Conservation (phyloP, 768 basidiomycete genomes). For the Leccinum barrowsii region DNA sequence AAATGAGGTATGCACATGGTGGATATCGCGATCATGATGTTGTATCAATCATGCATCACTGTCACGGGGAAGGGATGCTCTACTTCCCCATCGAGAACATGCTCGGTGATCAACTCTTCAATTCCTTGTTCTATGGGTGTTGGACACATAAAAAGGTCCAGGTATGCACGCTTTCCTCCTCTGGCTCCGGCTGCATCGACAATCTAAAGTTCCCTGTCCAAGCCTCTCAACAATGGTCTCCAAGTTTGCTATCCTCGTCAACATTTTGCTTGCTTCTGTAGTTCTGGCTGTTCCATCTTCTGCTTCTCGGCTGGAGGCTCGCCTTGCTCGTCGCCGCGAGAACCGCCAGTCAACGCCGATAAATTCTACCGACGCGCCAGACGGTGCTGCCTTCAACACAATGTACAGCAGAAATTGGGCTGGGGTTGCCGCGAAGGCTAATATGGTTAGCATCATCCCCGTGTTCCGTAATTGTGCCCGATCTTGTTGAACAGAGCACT, state of each 20-base stretch:
- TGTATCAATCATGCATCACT: too few relatives aligned
- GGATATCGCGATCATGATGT: too few relatives aligned
- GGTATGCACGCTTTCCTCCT: neutral
- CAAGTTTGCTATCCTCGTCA: slow-evolving; percentile 14
- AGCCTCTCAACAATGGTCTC: slow-evolving; percentile 11
- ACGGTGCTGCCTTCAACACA: neutral
- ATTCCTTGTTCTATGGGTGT: neutral
- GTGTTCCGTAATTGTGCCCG: too few relatives aligned
- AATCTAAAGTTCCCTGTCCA: neutral
- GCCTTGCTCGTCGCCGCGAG: slow-evolving; percentile 16
- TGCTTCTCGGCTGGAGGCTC: slow-evolving; percentile 1
- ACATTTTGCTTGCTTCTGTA: slow-evolving; percentile 18
- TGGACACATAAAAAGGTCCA: too few relatives aligned
- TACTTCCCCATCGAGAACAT: neutral
- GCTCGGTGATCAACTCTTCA: neutral
- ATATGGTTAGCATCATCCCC: too few relatives aligned
- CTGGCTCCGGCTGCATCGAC: neutral
- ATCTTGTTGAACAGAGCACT: neutral
- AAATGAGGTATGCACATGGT: too few relatives aligned
- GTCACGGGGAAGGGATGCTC: too few relatives aligned
- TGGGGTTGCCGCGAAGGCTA: neutral
- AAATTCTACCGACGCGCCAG: neutral
- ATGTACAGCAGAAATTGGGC: slow-evolving; percentile 22
- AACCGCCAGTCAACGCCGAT: slow-evolving; percentile 9
- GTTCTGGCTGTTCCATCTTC: slow-evolving; percentile 14